Evolutionary conservation across 164 flowering plant species (phyloP).

Genomic region (Stephania japonica): DNA sequence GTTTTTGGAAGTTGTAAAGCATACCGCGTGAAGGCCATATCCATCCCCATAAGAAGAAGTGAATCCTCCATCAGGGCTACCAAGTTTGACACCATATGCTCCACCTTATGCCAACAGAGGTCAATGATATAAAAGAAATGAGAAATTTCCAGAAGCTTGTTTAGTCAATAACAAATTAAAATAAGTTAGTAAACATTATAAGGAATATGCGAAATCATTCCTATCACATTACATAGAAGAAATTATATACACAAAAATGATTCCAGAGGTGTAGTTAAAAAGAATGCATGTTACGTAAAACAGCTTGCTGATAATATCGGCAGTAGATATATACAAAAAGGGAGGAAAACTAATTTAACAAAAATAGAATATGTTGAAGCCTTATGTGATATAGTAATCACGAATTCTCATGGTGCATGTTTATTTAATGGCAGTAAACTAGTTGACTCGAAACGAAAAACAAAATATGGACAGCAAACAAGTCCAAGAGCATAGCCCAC

Average conservation of each 20-base stretch:
- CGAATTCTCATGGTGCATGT: not conserved
- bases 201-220: not conserved
- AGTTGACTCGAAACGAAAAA: not conserved
- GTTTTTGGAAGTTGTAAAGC: constrained; percentile 10
- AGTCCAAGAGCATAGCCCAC: not conserved
- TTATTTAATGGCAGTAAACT: not conserved
- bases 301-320: not conserved
- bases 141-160: not conserved
- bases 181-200: not conserved
- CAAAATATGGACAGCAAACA: not conserved
- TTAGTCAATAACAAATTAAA: not conserved
- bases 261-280: not conserved
- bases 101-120: constrained; percentile 43
- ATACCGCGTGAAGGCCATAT: constrained; percentile 60
- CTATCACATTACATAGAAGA: not conserved
- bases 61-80: constrained; percentile 44
- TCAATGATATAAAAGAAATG: not conserved
- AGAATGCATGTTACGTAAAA: not conserved
- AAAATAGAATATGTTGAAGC: not conserved
- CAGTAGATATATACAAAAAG: not conserved
- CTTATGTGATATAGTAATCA: not conserved
- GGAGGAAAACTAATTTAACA: not conserved
- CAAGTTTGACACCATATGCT: constrained; percentile 51
- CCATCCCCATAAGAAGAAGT: constrained; percentile 62
- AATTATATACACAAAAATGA: not conserved